Conservation (phyloP, 192 early-diverging fungal genomes). For the Coemansia sp. region DNA sequence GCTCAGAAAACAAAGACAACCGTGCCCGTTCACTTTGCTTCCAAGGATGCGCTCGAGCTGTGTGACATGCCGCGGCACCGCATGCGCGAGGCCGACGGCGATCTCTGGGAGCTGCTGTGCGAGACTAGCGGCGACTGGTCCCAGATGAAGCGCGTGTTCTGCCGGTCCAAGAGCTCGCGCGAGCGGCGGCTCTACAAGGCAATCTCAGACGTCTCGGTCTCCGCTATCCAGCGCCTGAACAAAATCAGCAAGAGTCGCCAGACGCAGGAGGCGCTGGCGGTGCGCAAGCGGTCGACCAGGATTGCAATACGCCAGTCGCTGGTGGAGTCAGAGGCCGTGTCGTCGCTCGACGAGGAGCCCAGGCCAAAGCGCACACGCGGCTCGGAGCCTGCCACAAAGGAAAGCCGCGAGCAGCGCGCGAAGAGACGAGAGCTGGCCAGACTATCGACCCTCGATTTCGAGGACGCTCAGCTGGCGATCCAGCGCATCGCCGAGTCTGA, state of each 20-base stretch:
- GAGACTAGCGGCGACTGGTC: constrained; percentile 19
- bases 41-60: constrained; percentile 12
- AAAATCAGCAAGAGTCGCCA: neutral
- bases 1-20: neutral
- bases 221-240: neutral
- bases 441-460: neutral
- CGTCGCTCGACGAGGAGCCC: neutral
- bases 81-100: constrained; percentile 33
- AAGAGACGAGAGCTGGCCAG: neutral
- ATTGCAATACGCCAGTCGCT: constrained; percentile 3
- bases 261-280: neutral
- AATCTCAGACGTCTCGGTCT: neutral
- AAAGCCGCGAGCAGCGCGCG: neutral
- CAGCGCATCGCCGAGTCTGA: constrained; percentile 1
- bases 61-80: constrained; percentile 25
- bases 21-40: neutral
- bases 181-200: neutral
- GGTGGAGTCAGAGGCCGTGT: neutral
- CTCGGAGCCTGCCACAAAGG: neutral
- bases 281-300: constrained; percentile 1
- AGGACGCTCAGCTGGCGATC: neutral
- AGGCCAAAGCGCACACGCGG: neutral
- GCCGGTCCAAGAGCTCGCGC: constrained; percentile 3
- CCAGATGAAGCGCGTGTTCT: constrained; percentile 4
- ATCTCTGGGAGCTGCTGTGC: constrained; percentile 42